phyloP scores from a whole-genome alignment of 1,284 basidiomycete genomes.

The Ustilago nuda region DNA sequence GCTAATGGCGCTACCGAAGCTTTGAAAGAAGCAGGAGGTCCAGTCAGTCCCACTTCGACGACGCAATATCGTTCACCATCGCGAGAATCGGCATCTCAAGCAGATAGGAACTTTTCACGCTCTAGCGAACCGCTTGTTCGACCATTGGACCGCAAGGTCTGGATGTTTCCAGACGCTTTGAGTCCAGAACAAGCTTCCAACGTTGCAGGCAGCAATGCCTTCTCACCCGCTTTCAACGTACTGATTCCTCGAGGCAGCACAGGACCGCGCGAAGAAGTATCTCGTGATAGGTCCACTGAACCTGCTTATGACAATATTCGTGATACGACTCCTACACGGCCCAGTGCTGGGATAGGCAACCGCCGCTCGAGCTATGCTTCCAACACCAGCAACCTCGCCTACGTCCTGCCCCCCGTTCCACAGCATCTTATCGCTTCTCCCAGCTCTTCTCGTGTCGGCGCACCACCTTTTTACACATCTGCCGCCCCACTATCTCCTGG shows the following conservation, averaged over 20 bases:
- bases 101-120: constrained; percentile 13
- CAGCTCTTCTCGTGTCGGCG: constrained; percentile 24
- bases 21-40: constrained; percentile 7
- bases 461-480: constrained; percentile 12
- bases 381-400: constrained; percentile 16
- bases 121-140: constrained; percentile 40
- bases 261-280: background rate
- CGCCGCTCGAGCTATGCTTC: constrained; percentile 33
- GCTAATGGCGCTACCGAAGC: constrained; percentile 13
- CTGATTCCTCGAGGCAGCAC: constrained; percentile 23
- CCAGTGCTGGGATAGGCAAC: constrained; percentile 12
- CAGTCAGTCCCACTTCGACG: constrained; percentile 22
- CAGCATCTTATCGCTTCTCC: constrained; percentile 50
- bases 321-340: constrained; percentile 40
- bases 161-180: constrained; percentile 45
- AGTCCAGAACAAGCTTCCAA: constrained; percentile 38
- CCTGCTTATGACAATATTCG: constrained; percentile 5
- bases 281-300: background rate
- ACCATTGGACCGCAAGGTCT: constrained; percentile 48
- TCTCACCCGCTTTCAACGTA: constrained; percentile 48
- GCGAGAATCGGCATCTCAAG: constrained; percentile 15
- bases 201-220: constrained; percentile 27
- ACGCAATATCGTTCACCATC: constrained; percentile 35
- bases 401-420: constrained; percentile 42
- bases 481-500: constrained; percentile 17